These are phyloP conservation scores for Hemisphaericaspora xylofermentans DNA, from an alignment of 1,139 yeast species.

Conservation along the genomic window DNA sequence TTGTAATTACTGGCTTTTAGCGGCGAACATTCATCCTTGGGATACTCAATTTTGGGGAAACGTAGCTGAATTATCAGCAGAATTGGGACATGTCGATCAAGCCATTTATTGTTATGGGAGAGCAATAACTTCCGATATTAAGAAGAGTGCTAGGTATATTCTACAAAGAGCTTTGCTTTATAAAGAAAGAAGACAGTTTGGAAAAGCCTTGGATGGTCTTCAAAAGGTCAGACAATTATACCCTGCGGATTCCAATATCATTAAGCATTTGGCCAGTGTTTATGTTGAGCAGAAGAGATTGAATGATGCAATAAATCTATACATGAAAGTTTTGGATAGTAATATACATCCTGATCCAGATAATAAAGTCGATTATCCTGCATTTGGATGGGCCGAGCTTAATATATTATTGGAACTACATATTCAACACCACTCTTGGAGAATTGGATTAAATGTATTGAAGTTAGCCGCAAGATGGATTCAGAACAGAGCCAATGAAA, in stretches of 20 bases:
- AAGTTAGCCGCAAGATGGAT: slow-evolving; percentile 83
- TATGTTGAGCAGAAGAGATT: slow-evolving; percentile 74
- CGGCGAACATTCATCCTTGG: slow-evolving; percentile 77
- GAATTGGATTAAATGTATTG: slow-evolving; percentile 61
- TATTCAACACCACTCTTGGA: slow-evolving; percentile 63
- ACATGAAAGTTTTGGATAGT: slow-evolving; percentile 61
- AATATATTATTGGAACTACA: slow-evolving; percentile 82
- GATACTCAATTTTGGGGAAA: slow-evolving; percentile 82
- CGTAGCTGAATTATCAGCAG: slow-evolving; percentile 74
- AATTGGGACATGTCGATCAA: slow-evolving; percentile 71
- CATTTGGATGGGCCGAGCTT: slow-evolving; percentile 84
- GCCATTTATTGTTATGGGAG: slow-evolving; percentile 81
- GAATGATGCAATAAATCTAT: slow-evolving; percentile 78
- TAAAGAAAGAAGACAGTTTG: slow-evolving; percentile 59
- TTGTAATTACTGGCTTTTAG: slow-evolving; percentile 78
- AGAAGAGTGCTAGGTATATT: slow-evolving; percentile 53
- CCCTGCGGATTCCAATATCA: slow-evolving; percentile 62
- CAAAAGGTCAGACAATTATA: slow-evolving; percentile 57
- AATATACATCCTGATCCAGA: slow-evolving; percentile 42
- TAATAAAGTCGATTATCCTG: slow-evolving; percentile 32
- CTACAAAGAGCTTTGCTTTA: slow-evolving; percentile 66
- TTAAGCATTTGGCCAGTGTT: slow-evolving; percentile 74
- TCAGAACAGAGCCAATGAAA: slow-evolving; percentile 66
- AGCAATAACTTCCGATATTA: slow-evolving; percentile 60
- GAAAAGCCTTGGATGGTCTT: slow-evolving; percentile 75